Percentiles rank a stretch among this genome's conserved stretches.
These are phyloP conservation scores for Quercus wislizeni DNA, from an alignment of 306 rosid genomes.

Conservation along the genomic window DNA sequence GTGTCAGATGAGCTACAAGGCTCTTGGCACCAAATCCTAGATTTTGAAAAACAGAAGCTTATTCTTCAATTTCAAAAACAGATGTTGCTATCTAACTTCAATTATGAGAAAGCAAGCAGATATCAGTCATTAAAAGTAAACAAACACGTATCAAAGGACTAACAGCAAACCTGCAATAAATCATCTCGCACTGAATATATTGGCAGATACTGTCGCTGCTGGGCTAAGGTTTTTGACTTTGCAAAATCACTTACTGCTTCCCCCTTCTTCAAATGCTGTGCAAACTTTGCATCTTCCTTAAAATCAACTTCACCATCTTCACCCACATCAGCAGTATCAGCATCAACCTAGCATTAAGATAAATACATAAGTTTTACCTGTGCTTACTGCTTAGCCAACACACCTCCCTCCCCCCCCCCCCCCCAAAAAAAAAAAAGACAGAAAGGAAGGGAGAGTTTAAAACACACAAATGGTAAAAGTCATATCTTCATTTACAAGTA, in stretches of 20 bases:
- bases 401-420: too few relatives aligned
- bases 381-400: background rate
- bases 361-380: conserved; percentile 1
- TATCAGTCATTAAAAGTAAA: background rate
- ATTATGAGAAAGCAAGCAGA: background rate
- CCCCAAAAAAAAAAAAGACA: background rate
- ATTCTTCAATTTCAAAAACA: background rate
- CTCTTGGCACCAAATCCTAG: background rate
- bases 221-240: conserved; percentile 72
- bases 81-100: background rate
- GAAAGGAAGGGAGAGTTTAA: background rate
- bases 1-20: too few relatives aligned
- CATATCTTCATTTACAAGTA: conserved; percentile 15
- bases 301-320: conserved; percentile 95
- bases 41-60: background rate
- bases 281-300: conserved; percentile 97
- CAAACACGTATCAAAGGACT: conserved; percentile 5
- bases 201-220: conserved; percentile 96
- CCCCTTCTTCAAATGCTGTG: conserved; percentile 89
- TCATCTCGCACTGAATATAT: conserved; percentile 94
- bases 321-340: conserved; percentile 90
- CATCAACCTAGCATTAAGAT: conserved; percentile 65
- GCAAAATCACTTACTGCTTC: conserved; percentile 98
- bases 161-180: conserved; percentile 69
- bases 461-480: conserved; percentile 17